Evolutionary conservation across 805 yeast genomes (phyloP).

Genomic region (Candida yuanshanica): DNA sequence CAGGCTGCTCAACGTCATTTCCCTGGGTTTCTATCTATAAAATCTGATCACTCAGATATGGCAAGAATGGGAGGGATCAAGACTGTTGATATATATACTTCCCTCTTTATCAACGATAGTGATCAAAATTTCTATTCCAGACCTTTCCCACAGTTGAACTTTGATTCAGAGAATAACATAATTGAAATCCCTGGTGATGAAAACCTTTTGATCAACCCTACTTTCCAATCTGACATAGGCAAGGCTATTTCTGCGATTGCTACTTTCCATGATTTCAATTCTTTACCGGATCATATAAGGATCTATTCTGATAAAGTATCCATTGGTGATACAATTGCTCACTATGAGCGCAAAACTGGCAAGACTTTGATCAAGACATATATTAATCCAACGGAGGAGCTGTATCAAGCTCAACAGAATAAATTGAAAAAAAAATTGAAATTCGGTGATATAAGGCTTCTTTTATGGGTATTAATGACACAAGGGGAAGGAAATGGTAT

Average conservation of each 20-base stretch:
- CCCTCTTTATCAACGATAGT: conserved; percentile 31
- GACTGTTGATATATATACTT: conserved; percentile 37
- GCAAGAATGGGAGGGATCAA: conserved; percentile 41
- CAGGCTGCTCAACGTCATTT: conserved; percentile 21
- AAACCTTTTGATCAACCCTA: background rate
- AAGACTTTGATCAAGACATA: background rate
- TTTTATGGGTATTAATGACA: background rate
- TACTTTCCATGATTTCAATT: background rate
- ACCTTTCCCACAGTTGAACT: conserved; percentile 30
- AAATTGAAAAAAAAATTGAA: background rate
- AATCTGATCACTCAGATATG: conserved; percentile 30
- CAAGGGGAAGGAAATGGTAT: background rate
- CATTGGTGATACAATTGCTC: conserved; percentile 32
- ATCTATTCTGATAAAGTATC: conserved; percentile 37
- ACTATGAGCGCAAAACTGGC: conserved; percentile 29
- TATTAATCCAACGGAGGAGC: background rate
- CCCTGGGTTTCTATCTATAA: conserved; percentile 31
- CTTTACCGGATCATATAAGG: conserved; percentile 40
- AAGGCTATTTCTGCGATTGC: background rate
- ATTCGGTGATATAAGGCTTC: background rate
- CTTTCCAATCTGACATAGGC: background rate
- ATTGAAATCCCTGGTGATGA: conserved; percentile 18
- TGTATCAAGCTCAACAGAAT: background rate
- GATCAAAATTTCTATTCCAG: conserved; percentile 18
- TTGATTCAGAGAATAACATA: conserved; percentile 29